Percentiles rank a stretch among this genome's conserved stretches.
Evolutionary conservation across 805 yeast genomes (phyloP).

Genomic region (Hanseniaspora hatyaiensis): DNA sequence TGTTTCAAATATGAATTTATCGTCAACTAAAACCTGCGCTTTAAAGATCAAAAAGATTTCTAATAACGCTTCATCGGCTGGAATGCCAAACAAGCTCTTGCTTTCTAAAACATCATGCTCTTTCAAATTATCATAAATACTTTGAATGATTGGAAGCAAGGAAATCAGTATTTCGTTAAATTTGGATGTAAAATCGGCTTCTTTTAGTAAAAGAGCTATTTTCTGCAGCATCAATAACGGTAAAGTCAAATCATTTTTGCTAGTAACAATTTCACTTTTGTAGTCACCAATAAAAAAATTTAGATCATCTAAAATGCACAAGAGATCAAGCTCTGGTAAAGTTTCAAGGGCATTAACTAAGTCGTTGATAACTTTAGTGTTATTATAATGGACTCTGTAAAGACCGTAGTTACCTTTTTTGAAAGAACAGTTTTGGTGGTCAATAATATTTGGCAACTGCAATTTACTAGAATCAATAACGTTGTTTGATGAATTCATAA

Average conservation of each 20-base stretch:
- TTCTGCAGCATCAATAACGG: slow-evolving; percentile 1
- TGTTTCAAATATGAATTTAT: slow-evolving; percentile 20
- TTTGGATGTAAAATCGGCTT: not conserved
- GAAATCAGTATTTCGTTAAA: slow-evolving; percentile 7
- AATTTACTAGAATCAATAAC: slow-evolving; percentile 9
- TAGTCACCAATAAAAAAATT: slow-evolving; percentile 25
- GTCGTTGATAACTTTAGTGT: slow-evolving; percentile 22
- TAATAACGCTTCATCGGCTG: not conserved
- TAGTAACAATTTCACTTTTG: not conserved
- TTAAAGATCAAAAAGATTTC: slow-evolving; percentile 1
- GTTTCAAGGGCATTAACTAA: slow-evolving; percentile 8
- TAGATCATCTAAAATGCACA: slow-evolving; percentile 30
- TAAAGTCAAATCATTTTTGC: slow-evolving; percentile 10
- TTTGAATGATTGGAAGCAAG: not conserved
- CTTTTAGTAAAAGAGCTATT: not conserved
- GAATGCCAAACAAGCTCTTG: not conserved
- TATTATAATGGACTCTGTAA: slow-evolving; percentile 39
- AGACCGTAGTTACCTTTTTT: slow-evolving; percentile 32
- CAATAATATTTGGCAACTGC: slow-evolving; percentile 17
- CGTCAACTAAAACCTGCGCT: slow-evolving; percentile 10
- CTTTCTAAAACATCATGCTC: slow-evolving; percentile 1
- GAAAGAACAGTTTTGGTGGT: not conserved
- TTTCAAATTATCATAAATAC: not conserved
- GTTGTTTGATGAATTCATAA: slow-evolving; percentile 11
- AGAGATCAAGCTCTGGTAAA: slow-evolving; percentile 25